phyloP scores from a whole-genome alignment of 2,329 filamentous ascomycete species.

The Fusarium sp. region DNA sequence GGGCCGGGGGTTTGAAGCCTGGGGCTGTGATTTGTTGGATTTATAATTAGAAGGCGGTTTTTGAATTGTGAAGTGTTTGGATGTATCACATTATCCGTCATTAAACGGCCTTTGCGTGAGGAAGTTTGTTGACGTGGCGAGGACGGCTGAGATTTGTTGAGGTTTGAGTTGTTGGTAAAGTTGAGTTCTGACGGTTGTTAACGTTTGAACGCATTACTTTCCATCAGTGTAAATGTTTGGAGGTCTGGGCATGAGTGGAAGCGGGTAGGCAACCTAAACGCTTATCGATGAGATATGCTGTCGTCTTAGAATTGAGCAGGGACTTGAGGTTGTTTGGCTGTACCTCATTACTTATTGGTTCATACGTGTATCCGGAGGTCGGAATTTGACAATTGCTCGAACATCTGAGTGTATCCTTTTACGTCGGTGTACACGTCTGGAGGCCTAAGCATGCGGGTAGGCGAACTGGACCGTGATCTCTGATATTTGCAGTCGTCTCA shows the following conservation, averaged over 20 bases:
- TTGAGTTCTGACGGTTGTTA: neutral
- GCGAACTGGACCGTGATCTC: neutral
- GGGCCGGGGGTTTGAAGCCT: neutral
- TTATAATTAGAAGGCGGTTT: neutral
- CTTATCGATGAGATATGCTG: rapidly evolving
- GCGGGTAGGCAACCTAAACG: rapidly evolving
- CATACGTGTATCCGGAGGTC: neutral
- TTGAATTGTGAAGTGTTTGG: neutral
- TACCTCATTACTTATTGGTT: neutral
- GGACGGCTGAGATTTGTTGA: neutral
- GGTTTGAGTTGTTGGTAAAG: neutral
- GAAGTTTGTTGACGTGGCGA: neutral
- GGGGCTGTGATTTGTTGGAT: neutral
- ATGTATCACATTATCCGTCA: neutral
- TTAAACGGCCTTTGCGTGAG: neutral
- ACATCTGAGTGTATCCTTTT: neutral
- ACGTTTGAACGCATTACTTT: neutral
- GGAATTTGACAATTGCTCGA: neutral
- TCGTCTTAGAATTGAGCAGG: neutral
- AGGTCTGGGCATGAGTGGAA: too few species aligned
- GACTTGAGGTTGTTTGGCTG: neutral
- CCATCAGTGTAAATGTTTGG: neutral
- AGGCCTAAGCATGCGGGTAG: neutral
- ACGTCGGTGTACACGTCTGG: neutral
- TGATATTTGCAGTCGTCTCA: neutral